Percentiles rank a stretch among this genome's conserved stretches.
phyloP scores from a whole-genome alignment of 2,329 filamentous ascomycete species.

The Colletotrichum truncatum region DNA sequence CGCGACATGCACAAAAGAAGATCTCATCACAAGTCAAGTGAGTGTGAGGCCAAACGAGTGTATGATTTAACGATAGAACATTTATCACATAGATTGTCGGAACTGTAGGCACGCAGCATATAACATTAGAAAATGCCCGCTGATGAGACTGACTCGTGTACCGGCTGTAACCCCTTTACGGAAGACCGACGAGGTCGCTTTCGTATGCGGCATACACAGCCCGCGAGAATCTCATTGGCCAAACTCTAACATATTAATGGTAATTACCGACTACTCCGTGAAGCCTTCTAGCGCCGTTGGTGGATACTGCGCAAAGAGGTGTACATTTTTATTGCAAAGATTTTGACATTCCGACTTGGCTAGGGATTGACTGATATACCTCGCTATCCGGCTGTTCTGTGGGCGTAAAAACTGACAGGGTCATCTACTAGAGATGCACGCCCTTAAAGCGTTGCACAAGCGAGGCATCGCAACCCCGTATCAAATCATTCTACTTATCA shows the following conservation, averaged over 20 bases:
- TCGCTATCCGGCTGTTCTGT: too few relatives aligned
- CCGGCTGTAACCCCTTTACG: neutral
- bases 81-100: too few relatives aligned
- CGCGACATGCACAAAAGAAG: neutral
- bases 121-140: neutral
- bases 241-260: conserved; percentile 5
- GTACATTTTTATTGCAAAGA: too few relatives aligned
- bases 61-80: neutral
- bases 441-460: too few relatives aligned
- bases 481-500: too few relatives aligned
- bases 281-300: neutral
- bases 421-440: too few relatives aligned
- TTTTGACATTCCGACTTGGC: too few relatives aligned
- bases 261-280: neutral
- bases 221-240: neutral
- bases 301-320: neutral
- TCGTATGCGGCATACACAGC: neutral
- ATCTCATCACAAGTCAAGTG: conserved; percentile 6
- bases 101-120: neutral
- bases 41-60: neutral
- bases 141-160: neutral
- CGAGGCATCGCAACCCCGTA: too few relatives aligned
- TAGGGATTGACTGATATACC: too few relatives aligned
- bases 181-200: neutral
- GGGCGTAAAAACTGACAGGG: too few relatives aligned